Evolutionary conservation across 768 basidiomycete genomes (phyloP).

Genomic region (Suillus clintonianus): DNA sequence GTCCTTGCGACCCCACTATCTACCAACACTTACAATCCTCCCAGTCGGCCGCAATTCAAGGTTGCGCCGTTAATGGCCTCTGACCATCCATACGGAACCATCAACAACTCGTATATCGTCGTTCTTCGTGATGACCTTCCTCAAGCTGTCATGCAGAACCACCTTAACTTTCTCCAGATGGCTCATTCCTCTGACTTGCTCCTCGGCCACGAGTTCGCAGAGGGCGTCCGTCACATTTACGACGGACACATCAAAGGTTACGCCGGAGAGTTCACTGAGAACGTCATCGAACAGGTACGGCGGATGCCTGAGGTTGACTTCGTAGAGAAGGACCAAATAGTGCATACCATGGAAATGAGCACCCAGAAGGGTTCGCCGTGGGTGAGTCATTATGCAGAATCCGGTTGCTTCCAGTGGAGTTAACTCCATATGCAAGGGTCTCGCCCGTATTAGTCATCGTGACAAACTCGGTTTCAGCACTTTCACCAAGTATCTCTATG

Average conservation of each 20-base stretch:
- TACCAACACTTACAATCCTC: conserved; percentile 36
- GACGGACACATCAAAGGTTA: conserved; percentile 75
- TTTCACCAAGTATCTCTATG: conserved; percentile 81
- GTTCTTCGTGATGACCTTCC: conserved; percentile 76
- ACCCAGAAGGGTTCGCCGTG: conserved; percentile 79
- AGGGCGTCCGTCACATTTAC: conserved; percentile 76
- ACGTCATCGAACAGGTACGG: conserved; percentile 75
- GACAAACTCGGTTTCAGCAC: conserved; percentile 72
- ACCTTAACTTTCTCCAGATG: conserved; percentile 75
- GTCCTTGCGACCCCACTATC: conserved; percentile 46
- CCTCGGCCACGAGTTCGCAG: conserved; percentile 42
- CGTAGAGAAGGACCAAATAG: conserved; percentile 92
- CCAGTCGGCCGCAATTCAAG: conserved; percentile 45
- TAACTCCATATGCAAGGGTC: conserved; percentile 58
- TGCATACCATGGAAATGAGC: conserved; percentile 54
- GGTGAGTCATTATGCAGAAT: conserved; percentile 50
- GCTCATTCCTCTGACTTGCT: conserved; percentile 57
- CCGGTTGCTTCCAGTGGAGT: not conserved
- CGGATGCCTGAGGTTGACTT: conserved; percentile 87
- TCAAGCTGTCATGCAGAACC: conserved; percentile 61
- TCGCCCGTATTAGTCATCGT: conserved; percentile 93
- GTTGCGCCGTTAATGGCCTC: conserved; percentile 62
- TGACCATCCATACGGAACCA: conserved; percentile 65
- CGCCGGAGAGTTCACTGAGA: conserved; percentile 73
- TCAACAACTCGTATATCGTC: conserved; percentile 95